These are phyloP conservation scores for Coniochaeta ligniaria DNA, from an alignment of 2,329 filamentous ascomycete species.

Conservation along the genomic window DNA sequence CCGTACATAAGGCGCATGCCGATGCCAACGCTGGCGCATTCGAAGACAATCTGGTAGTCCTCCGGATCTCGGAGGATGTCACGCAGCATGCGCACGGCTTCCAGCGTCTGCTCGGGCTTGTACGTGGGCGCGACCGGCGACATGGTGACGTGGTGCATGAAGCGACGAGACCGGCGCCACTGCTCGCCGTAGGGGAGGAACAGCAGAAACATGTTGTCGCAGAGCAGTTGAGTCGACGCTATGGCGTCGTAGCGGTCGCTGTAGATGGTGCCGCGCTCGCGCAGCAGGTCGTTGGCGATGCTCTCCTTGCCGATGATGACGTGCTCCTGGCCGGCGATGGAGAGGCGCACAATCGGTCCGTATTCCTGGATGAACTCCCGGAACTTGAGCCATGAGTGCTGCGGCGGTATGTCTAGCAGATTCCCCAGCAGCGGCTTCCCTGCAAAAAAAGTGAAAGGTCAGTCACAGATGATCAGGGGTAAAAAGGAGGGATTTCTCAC, in stretches of 20 bases:
- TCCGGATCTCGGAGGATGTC: slow-evolving; percentile 23
- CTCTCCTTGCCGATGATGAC: slow-evolving; percentile 29
- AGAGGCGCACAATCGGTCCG: slow-evolving; percentile 1
- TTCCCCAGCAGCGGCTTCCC: slow-evolving; percentile 20
- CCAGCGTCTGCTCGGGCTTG: slow-evolving; percentile 21
- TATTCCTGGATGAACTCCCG: slow-evolving; percentile 21
- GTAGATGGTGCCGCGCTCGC: slow-evolving; percentile 30
- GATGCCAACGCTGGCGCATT: slow-evolving; percentile 30
- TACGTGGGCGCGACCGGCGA: slow-evolving; percentile 19
- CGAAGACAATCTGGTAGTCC: slow-evolving; percentile 28
- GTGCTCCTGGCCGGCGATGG: slow-evolving; percentile 17
- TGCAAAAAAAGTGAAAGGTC: background rate
- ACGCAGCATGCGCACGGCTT: slow-evolving; percentile 19
- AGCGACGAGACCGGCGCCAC: slow-evolving; percentile 4
- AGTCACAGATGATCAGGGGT: background rate
- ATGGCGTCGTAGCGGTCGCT: slow-evolving; percentile 25
- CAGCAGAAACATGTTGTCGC: slow-evolving; percentile 17
- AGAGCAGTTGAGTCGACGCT: slow-evolving; percentile 24
- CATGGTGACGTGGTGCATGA: slow-evolving; percentile 22
- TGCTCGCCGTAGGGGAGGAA: slow-evolving; percentile 20
- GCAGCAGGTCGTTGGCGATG: slow-evolving; percentile 32
- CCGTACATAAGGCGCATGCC: slow-evolving; percentile 32
- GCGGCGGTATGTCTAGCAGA: slow-evolving; percentile 22
- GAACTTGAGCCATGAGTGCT: slow-evolving; percentile 33
- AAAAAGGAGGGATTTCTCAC: background rate